Conservation (phyloP, 169 alveolate species). For the Blepharisma undulans region DNA sequence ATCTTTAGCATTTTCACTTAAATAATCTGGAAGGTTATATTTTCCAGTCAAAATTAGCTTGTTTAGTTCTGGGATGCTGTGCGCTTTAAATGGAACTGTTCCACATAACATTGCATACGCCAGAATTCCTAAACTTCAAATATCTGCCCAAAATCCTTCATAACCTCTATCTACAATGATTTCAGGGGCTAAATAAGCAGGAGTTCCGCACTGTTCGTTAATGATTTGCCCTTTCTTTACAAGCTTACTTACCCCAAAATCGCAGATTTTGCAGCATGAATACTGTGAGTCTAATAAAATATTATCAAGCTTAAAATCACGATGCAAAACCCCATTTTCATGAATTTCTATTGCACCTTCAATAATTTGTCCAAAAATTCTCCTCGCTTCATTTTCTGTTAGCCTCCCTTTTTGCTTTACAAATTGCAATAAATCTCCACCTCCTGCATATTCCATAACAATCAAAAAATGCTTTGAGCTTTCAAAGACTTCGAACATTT, state of each 20-base stretch:
- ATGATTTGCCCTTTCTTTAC: conserved; percentile 48
- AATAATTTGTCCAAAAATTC: conserved; percentile 60
- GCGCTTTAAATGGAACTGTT: conserved; percentile 73
- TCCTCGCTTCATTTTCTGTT: conserved; percentile 58
- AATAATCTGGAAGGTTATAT: conserved; percentile 53
- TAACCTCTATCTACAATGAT: conserved; percentile 66
- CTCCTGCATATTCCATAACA: conserved; percentile 82
- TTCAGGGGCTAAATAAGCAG: conserved; percentile 84
- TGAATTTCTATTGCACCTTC: conserved; percentile 57
- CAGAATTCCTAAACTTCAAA: conserved; percentile 79
- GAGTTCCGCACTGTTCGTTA: conserved; percentile 79
- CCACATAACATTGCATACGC: conserved; percentile 72
- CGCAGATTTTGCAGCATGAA: conserved; percentile 71
- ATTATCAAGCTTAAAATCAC: conserved; percentile 84
- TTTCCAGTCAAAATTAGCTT: conserved; percentile 61
- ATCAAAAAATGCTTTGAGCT: conserved; percentile 64
- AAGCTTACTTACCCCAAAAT: conserved; percentile 79
- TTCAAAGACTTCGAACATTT: conserved; percentile 68
- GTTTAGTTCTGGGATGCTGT: conserved; percentile 53
- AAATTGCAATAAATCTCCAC: conserved; percentile 69
- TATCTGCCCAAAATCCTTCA: conserved; percentile 71
- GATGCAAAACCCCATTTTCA: conserved; percentile 69
- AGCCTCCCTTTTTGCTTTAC: conserved; percentile 56
- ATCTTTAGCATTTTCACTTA: conserved; percentile 53
- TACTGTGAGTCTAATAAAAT: conserved; percentile 62